A percentile compares a stretch with the other conserved stretches of the same genome.
Evolutionary conservation across 164 flowering plant species (phyloP).

Genomic region (Aristolochia contorta): DNA sequence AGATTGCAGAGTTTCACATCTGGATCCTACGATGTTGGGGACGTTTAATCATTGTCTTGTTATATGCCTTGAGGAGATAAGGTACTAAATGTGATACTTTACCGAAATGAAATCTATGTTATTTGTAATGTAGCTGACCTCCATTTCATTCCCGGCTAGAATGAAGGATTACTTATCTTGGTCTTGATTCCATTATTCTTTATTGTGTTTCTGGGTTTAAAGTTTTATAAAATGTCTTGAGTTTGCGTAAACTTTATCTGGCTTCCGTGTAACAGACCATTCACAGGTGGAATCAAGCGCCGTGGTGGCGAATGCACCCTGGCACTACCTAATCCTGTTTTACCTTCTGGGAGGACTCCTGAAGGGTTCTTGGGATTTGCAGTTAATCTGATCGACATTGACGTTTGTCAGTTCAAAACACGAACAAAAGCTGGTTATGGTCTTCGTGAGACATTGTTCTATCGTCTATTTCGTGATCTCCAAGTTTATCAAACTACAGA

Average conservation of each 20-base stretch:
- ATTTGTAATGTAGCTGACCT: background rate
- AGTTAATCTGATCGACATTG: conserved; percentile 50
- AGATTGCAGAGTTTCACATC: conserved; percentile 15
- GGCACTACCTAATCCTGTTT: conserved; percentile 26
- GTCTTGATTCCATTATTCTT: too few species aligned
- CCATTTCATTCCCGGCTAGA: too few species aligned
- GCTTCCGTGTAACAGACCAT: conserved; percentile 32
- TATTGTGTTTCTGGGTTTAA: too few species aligned
- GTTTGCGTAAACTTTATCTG: too few species aligned
- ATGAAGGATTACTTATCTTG: background rate
- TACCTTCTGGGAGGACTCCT: conserved; percentile 29
- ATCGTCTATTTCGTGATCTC: conserved; percentile 47
- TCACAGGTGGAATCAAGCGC: conserved; percentile 15
- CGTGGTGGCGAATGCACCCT: conserved; percentile 30
- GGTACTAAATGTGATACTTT: conserved; percentile 21
- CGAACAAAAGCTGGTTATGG: conserved; percentile 36
- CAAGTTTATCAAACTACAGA: conserved; percentile 54
- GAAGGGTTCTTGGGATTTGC: conserved; percentile 58
- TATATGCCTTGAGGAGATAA: conserved; percentile 53
- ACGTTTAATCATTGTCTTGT: conserved; percentile 27
- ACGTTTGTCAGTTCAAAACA: conserved; percentile 14
- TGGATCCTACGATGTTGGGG: conserved; percentile 2
- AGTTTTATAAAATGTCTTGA: too few species aligned
- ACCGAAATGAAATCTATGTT: background rate
- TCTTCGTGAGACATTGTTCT: conserved; percentile 63